Evolutionary conservation across 2,329 filamentous ascomycete species (phyloP), one percentile per base, ranked within the genome.

Genomic region (Nemania sp.): DNA sequence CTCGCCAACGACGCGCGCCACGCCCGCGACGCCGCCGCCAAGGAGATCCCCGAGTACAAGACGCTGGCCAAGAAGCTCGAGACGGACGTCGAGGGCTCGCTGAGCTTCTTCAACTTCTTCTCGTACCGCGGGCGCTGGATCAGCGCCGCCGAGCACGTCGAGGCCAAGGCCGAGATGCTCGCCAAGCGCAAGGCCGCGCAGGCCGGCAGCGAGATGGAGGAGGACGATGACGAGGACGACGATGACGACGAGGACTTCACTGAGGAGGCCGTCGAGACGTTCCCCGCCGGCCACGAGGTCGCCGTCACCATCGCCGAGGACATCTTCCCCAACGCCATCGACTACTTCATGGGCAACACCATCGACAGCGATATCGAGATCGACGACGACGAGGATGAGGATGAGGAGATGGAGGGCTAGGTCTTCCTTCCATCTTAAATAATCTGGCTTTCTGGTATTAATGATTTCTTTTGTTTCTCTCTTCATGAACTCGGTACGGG

Each of bases 101-200:
- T 85, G 43, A 89, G 86, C 79, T 92, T 93, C 83, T 93, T 93
- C 78, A 87, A 88, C 58, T 91, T 89, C 84, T 93, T 93, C 77
- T 89, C 86, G 13, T 93, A 88, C 79, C 86, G 81, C 72, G 89
- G 83, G 72, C 80, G 85, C 62, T 88, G 86, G 74, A 83, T 92
- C 68, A 86, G 83, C 53, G 88, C 87, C 1, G 87, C 90, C 74
- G 88, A 92, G 81, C 88, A 85, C 49, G 82, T 80, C 72, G 81
- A 84, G 69, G 88, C 87, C 29, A 81, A 81, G 75, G 78, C 77
- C 35, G 79, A 80, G 64, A 75, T 77, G 27, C 69, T 64, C 62
- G 73, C 74, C 59, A 77, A 64, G 77, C 74, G 74, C 66, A 66
- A 71, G 59, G 73, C 73, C 10, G 75, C 75, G 7, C 65, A 72